Evolutionary conservation across 768 basidiomycete genomes (phyloP), one percentile per base, ranked within the genome.

Genomic region (Filobasidium wieringae): DNA sequence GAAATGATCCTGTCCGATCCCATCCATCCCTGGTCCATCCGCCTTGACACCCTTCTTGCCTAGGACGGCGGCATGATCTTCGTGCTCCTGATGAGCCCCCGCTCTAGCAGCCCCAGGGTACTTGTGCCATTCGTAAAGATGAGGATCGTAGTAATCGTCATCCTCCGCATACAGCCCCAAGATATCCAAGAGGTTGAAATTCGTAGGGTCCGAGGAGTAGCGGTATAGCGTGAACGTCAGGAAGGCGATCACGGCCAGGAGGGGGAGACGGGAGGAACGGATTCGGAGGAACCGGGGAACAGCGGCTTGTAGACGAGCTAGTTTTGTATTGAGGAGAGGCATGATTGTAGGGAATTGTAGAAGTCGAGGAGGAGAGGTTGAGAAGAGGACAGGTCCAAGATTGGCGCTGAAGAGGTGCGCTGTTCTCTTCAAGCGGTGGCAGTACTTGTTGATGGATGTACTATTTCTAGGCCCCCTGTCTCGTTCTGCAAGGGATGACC

Each of bases 201-300:
- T 37, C 15, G 31, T 26, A 4, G 41, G 45, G 26, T 40, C n/a
- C 17, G 58, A 43, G 43, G 58, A 29, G 59, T 54, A 57, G 7
- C 41, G 19, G 17, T 53, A 57, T 32, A 59, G 15, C n/a, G 55
- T 47, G 30, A 45, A 60, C 26, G 40, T 19, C 36, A 53, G 30
- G 34, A 61, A 37, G 29, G 61, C 36, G 55, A 63, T n/a, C 55
- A 60, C 26, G 24, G 58, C 53, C 51, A 63, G 27, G 45, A 62
- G 40, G 27, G 64, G 63, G 17, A 62, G 19, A 14, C 66, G 64
- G 24, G 64, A 65, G 26, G 57, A 43, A 1, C 64, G 58, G 22
- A 65, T 24, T 2, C 63, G 50, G 54, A 63, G 40, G 27, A 67
- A 27, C 17, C 41, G 40, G 12, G 36, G 31, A 41, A 61, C 17